A percentile compares a stretch with the other conserved stretches of the same genome.
Evolutionary conservation across 2,329 filamentous ascomycete species (phyloP).

Genomic region (Drechmeria coniospora): DNA sequence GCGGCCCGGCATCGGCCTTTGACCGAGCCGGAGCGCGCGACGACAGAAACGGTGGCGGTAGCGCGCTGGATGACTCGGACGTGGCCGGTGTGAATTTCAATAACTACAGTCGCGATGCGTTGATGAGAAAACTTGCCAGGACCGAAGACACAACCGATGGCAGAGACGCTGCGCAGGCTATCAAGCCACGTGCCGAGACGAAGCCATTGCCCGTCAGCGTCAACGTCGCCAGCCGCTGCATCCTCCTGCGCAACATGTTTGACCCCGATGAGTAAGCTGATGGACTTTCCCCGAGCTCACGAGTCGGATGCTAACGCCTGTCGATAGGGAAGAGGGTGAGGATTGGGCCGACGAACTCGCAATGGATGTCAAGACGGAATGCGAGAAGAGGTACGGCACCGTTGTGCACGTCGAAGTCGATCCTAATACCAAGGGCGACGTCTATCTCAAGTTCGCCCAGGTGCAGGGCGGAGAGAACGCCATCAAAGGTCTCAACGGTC

Average conservation of each 20-base stretch:
- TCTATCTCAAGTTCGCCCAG: slow-evolving; percentile 96
- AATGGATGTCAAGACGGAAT: slow-evolving; percentile 83
- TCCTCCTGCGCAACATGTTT: slow-evolving; percentile 92
- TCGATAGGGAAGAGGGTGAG: slow-evolving; percentile 66
- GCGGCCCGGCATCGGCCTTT: slow-evolving; percentile 71
- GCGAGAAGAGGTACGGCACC: slow-evolving; percentile 87
- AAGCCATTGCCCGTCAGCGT: slow-evolving; percentile 73
- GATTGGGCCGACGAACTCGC: slow-evolving; percentile 87
- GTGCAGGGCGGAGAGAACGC: slow-evolving; percentile 93
- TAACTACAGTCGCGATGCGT: slow-evolving; percentile 94
- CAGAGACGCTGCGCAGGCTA: slow-evolving; percentile 54
- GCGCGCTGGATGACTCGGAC: slow-evolving; percentile 92
- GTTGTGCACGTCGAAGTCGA: slow-evolving; percentile 96
- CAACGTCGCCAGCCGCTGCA: slow-evolving; percentile 84
- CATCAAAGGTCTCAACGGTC: slow-evolving; percentile 92
- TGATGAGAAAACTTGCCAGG: slow-evolving; percentile 97
- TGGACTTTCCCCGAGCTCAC: neutral
- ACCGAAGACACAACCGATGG: slow-evolving; percentile 63
- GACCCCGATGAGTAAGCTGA: slow-evolving; percentile 70
- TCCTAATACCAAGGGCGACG: slow-evolving; percentile 84
- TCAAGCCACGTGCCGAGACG: slow-evolving; percentile 64
- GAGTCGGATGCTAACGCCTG: slow-evolving; percentile 15
- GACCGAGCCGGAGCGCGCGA: slow-evolving; percentile 82
- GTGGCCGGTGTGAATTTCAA: slow-evolving; percentile 98
- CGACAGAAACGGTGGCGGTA: slow-evolving; percentile 81